Percentiles rank a stretch among this genome's conserved stretches.
phyloP scores from a whole-genome alignment of 2,329 filamentous ascomycete species.

The Mycosphaerella sp. region DNA sequence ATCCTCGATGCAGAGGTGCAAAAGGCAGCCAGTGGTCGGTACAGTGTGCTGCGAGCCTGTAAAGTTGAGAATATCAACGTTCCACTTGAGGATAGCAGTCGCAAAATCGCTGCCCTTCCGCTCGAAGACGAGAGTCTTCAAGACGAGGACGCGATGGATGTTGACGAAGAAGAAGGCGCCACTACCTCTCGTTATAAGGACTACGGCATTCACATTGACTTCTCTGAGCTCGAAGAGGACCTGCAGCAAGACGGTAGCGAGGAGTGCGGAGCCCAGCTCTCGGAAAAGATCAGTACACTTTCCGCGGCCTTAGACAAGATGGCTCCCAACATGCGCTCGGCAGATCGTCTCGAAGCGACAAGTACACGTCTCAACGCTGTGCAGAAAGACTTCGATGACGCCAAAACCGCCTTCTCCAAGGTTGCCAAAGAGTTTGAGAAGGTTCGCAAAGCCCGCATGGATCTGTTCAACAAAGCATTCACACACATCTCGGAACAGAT shows the following conservation, averaged over 20 bases:
- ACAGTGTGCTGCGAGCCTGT: constrained; percentile 77
- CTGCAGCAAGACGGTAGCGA: constrained; percentile 68
- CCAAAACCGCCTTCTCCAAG: constrained; percentile 64
- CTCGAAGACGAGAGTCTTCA: constrained; percentile 68
- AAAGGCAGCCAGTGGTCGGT: constrained; percentile 75
- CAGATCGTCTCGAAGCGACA: constrained; percentile 81
- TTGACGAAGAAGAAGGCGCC: constrained; percentile 61
- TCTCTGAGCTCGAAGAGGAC: constrained; percentile 72
- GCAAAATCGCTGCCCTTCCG: constrained; percentile 69
- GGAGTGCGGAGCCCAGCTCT: constrained; percentile 65
- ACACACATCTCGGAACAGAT: constrained; percentile 93
- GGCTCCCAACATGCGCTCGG: constrained; percentile 93
- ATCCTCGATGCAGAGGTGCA: constrained; percentile 79
- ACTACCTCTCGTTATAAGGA: constrained; percentile 62
- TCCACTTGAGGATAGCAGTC: constrained; percentile 66
- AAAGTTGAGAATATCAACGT: constrained; percentile 89
- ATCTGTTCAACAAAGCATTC: constrained; percentile 94
- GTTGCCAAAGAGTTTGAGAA: constrained; percentile 78
- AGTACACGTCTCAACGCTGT: constrained; percentile 75
- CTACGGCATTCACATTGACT: constrained; percentile 87
- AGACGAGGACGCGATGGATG: constrained; percentile 85
- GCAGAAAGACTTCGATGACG: constrained; percentile 83
- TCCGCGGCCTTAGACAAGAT: constrained; percentile 82
- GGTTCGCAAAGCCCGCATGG: constrained; percentile 73
- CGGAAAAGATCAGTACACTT: constrained; percentile 69